Percentiles rank a stretch among this genome's conserved stretches.
phyloP scores from a whole-genome alignment of 805 yeast species.

The Kuraishia hungarica region DNA sequence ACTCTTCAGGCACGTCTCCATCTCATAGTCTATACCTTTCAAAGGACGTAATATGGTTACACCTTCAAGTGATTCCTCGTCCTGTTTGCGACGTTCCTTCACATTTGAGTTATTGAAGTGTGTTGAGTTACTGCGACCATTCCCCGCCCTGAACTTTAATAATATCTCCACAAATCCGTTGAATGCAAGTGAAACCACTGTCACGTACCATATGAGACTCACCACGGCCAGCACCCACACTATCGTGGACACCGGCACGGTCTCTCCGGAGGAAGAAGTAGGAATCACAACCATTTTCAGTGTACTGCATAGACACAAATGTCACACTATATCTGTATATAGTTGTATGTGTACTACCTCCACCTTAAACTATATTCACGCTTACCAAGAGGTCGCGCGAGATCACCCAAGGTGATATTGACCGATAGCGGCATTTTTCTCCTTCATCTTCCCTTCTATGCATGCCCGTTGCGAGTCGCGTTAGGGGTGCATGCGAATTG shows the following conservation, averaged over 20 bases:
- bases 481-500: neutral
- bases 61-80: constrained; percentile 38
- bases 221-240: constrained; percentile 7
- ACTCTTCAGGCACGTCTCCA: constrained; percentile 57
- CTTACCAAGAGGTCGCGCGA: neutral
- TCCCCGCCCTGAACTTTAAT: constrained; percentile 14
- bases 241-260: neutral
- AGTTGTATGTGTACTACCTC: no score
- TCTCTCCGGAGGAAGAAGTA: neutral
- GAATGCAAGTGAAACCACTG: constrained; percentile 16
- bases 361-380: no score
- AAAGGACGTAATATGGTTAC: constrained; percentile 78
- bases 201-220: constrained; percentile 18
- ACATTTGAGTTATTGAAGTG: constrained; percentile 1
- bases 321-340: no score
- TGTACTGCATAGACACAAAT: neutral
- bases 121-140: neutral
- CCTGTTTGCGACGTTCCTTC: constrained; percentile 13
- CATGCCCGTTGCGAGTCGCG: neutral
- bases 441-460: neutral
- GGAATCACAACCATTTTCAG: neutral
- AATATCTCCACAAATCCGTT: constrained; percentile 21
- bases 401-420: neutral
- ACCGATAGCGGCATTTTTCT: neutral
- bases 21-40: constrained; percentile 76